Evolutionary conservation across 1,284 basidiomycete species (phyloP).

Genomic region (Leccinum pachyderme): DNA sequence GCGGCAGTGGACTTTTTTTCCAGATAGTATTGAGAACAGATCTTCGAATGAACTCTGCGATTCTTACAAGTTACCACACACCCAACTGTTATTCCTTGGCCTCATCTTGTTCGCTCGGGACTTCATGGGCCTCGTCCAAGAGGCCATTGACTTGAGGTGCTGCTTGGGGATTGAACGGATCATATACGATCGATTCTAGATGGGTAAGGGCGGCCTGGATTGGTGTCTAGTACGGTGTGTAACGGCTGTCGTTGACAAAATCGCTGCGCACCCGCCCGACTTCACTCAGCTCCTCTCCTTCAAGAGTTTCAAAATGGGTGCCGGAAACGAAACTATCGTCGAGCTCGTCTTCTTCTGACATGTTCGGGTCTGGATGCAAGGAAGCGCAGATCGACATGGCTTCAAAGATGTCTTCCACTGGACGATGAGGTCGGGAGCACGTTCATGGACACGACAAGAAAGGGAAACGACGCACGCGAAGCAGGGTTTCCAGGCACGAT

Average conservation of each 20-base stretch:
- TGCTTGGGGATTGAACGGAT: constrained; percentile 35
- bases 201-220: constrained; percentile 69
- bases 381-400: constrained; percentile 87
- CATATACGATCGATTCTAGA: constrained; percentile 72
- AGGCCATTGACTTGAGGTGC: constrained; percentile 18
- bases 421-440: constrained; percentile 3
- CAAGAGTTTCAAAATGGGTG: constrained; percentile 56
- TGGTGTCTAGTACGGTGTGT: constrained; percentile 77
- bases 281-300: constrained; percentile 73
- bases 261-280: constrained; percentile 93
- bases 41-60: background rate
- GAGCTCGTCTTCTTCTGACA: constrained; percentile 53
- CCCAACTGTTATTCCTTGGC: constrained; percentile 3
- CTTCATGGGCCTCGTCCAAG: constrained; percentile 14
- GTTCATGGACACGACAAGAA: constrained; percentile 6
- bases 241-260: constrained; percentile 80
- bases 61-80: background rate
- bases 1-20: background rate
- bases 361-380: constrained; percentile 78
- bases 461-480: constrained; percentile 51
- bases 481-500: constrained; percentile 61
- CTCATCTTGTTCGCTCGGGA: constrained; percentile 18
- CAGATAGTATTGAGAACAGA: too few species aligned
- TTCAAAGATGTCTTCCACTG: constrained; percentile 88
- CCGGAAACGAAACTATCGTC: constrained; percentile 63